phyloP scores from a whole-genome alignment of 1,139 yeast species.

The Blastobotrys persicus region DNA sequence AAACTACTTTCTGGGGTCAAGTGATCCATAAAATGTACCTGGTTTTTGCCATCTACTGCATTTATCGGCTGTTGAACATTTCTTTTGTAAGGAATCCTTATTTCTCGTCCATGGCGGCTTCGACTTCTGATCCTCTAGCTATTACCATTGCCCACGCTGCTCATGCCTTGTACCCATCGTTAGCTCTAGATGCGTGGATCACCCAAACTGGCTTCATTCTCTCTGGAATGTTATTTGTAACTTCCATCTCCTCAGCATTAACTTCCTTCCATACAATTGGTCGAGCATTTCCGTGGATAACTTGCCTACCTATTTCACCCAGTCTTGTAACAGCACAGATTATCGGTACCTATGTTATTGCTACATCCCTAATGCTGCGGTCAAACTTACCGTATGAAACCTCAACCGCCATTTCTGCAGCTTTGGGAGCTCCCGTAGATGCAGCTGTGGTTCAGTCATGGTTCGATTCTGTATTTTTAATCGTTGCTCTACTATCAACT shows the following conservation, averaged over 20 bases:
- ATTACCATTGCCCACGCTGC: slow-evolving; percentile 55
- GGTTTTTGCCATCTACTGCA: slow-evolving; percentile 58
- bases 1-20: slow-evolving; percentile 36
- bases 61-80: slow-evolving; percentile 56
- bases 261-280: slow-evolving; percentile 34
- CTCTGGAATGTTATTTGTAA: slow-evolving; percentile 62
- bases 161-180: slow-evolving; percentile 22
- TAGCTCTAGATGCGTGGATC: slow-evolving; percentile 52
- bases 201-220: slow-evolving; percentile 62
- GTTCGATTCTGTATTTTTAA: slow-evolving; percentile 73
- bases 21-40: slow-evolving; percentile 30
- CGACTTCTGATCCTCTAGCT: slow-evolving; percentile 41
- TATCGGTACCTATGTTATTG: slow-evolving; percentile 72
- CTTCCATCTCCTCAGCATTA: slow-evolving; percentile 49
- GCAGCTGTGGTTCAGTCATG: slow-evolving; percentile 67
- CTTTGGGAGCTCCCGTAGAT: slow-evolving; percentile 48
- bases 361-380: slow-evolving; percentile 75
- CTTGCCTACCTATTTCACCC: slow-evolving; percentile 3
- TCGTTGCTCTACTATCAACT: slow-evolving; percentile 54
- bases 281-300: slow-evolving; percentile 32
- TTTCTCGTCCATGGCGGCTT: slow-evolving; percentile 17
- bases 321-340: slow-evolving; percentile 48
- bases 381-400: slow-evolving; percentile 65
- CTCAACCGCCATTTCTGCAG: slow-evolving; percentile 53
- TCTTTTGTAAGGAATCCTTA: slow-evolving; percentile 34